phyloP scores from a whole-genome alignment of 169 alveolate genomes.

The Plasmodium cynomolgi region DNA sequence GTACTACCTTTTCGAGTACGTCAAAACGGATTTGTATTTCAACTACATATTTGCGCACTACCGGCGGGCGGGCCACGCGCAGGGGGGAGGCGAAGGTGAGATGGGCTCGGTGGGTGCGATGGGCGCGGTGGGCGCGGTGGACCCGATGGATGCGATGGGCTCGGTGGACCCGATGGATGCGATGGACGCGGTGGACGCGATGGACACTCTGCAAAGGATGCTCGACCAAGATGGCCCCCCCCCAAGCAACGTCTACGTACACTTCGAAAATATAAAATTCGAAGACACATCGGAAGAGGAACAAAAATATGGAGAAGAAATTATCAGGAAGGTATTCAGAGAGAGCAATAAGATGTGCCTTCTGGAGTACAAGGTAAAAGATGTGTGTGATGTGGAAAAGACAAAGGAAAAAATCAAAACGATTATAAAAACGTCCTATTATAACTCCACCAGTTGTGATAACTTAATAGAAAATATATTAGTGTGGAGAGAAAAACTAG shows the following conservation, averaged over 20 bases:
- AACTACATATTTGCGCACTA: conserved; percentile 18
- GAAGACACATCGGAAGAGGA: conserved; percentile 33
- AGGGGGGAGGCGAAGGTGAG: neutral
- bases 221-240: neutral
- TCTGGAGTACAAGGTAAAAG: neutral
- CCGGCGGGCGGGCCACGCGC: neutral
- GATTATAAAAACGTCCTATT: conserved; percentile 53
- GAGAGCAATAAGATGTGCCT: conserved; percentile 44
- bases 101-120: neutral
- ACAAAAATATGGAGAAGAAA: conserved; percentile 34
- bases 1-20: conserved; percentile 89
- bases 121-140: neutral
- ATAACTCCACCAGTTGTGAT: conserved; percentile 5
- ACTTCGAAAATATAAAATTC: conserved; percentile 43
- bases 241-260: conserved; percentile 19
- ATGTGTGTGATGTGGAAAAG: conserved; percentile 26
- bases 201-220: neutral
- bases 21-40: conserved; percentile 79
- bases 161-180: neutral
- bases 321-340: conserved; percentile 21
- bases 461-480: conserved; percentile 37
- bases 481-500: conserved; percentile 39
- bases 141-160: neutral
- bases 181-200: neutral
- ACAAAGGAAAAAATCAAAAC: conserved; percentile 51